Percentiles rank a stretch among this genome's conserved stretches.
Evolutionary conservation across 2,329 filamentous ascomycete genomes (phyloP).

Genomic region (Zarea fungicola): DNA sequence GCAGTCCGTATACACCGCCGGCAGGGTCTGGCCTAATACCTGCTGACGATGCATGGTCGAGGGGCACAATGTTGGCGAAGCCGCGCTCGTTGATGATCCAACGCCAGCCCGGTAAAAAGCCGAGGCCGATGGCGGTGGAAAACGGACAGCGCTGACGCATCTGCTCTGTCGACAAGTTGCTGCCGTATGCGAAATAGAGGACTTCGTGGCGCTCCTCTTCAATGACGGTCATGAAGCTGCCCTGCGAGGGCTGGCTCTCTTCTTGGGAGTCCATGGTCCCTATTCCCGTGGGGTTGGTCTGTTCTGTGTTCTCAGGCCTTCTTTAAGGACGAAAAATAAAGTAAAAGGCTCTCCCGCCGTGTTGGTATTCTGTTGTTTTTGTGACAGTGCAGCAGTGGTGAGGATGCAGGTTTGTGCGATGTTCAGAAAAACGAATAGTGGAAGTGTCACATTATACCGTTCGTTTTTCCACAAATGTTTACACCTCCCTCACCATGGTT

Average conservation of each 20-base stretch:
- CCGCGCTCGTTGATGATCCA: slow-evolving; percentile 65
- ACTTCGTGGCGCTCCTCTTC: slow-evolving; percentile 30
- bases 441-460: too few species aligned
- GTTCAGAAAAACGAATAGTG: too few species aligned
- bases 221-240: slow-evolving; percentile 30
- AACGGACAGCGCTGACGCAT: slow-evolving; percentile 59
- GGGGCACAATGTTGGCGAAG: slow-evolving; percentile 61
- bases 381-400: too few species aligned
- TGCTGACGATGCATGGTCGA: neutral
- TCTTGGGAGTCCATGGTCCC: slow-evolving; percentile 19
- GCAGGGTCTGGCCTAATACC: slow-evolving; percentile 4
- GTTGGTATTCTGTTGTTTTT: too few species aligned
- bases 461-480: slow-evolving; percentile 9
- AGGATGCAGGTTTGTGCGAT: too few species aligned
- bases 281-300: too few species aligned
- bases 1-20: slow-evolving; percentile 50
- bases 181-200: slow-evolving; percentile 67
- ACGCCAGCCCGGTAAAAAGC: slow-evolving; percentile 47
- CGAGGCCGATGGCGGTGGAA: slow-evolving; percentile 52
- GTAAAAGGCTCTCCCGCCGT: too few species aligned
- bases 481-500: too few species aligned
- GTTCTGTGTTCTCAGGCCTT: neutral
- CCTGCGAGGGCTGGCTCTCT: slow-evolving; percentile 31
- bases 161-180: slow-evolving; percentile 61
- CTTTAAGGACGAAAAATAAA: neutral